Base-by-base conservation (phyloP, 164 flowering plant species). In the Macadamia tetraphylla region DNA sequence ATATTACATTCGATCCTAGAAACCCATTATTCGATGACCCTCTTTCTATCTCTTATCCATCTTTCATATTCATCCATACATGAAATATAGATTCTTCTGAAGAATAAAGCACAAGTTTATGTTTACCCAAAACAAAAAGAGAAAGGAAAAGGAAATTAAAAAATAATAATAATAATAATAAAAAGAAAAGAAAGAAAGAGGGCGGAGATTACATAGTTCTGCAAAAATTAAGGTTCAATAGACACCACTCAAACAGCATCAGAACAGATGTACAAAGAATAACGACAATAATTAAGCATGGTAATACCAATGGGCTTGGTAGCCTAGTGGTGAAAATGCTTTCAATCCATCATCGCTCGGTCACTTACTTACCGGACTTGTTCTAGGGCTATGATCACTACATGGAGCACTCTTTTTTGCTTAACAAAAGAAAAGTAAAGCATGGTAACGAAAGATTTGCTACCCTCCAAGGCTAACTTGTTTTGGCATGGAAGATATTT, bases 131-230 rank as follows among this genome's bases (percentile, higher is more conserved):
- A 23, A 23, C 23, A 44, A n/a, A 48, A 68, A 3, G 29, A 48
- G 1, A 35, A 13, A 52, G 18, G 1, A 49, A 49, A 49, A 10
- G 15, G 53, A 49, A 10, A 14, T 53, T 3, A 1, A 1, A 53
- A 14, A 53, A 23, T 23, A 23, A 23, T 23, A 23, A 23, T 23
- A 23, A 23, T 23, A 23, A 23, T 23, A 23, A 23, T 23, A 23
- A 23, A 23, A 23, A 23, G 13, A 51, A 59, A 67, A 29, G n/a
- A 59, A 29, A 14, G 44, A 7, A 29, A 43, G 40, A n/a, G 9
- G 62, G 30, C 63, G 63, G 70, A 67, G 63, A 58, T 58, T 58
- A 67, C 70, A 67, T 3, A 58, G 52, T 6, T 58, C 60, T 51
- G 15, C 44, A 53, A 11, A 17, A 6, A 2, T 35, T 35, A 35